Conservation (phyloP, 306 rosid genomes). For the Cicer judaicum region DNA sequence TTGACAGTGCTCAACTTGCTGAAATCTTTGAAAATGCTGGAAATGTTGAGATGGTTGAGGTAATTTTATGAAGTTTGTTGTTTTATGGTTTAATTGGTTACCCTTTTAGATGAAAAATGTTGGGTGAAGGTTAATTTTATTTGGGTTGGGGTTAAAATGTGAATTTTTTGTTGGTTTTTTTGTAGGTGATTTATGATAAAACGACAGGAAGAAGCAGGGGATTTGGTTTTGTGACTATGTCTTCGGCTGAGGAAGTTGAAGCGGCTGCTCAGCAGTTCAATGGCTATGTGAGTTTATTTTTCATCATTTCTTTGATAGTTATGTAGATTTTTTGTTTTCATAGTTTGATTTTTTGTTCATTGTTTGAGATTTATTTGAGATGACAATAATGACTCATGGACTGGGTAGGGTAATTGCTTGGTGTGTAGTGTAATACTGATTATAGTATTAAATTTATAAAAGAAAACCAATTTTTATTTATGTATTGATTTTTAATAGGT, state of each 20-base stretch:
- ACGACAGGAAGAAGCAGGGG: slow-evolving; percentile 93
- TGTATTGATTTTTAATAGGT: not conserved
- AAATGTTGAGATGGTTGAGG: slow-evolving; percentile 91
- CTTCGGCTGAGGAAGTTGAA: slow-evolving; percentile 67
- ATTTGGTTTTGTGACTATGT: slow-evolving; percentile 96
- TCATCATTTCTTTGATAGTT: not conserved
- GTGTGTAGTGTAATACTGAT: not conserved
- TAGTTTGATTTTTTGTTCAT: not conserved
- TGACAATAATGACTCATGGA: no score
- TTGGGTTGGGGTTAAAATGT: not conserved
- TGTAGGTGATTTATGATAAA: slow-evolving; percentile 85
- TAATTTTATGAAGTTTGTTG: slow-evolving; percentile 34
- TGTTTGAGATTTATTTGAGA: slow-evolving; percentile 3
- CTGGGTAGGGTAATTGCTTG: not conserved
- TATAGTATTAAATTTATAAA: no score
- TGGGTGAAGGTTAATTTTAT: not conserved
- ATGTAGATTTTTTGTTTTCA: not conserved
- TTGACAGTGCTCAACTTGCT: slow-evolving; percentile 90
- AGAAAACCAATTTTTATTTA: not conserved
- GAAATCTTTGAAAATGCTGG: slow-evolving; percentile 74
- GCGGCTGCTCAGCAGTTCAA: slow-evolving; percentile 82
- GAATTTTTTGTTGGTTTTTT: slow-evolving; percentile 5
- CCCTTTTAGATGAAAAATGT: not conserved
- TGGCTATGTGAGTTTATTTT: slow-evolving; percentile 75
- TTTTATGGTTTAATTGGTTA: not conserved